A percentile compares a stretch with the other conserved stretches of the same genome.
Evolutionary conservation across 495 filamentous ascomycete genomes (phyloP).

Genomic region (Pseudomonodictys pantanalensis): DNA sequence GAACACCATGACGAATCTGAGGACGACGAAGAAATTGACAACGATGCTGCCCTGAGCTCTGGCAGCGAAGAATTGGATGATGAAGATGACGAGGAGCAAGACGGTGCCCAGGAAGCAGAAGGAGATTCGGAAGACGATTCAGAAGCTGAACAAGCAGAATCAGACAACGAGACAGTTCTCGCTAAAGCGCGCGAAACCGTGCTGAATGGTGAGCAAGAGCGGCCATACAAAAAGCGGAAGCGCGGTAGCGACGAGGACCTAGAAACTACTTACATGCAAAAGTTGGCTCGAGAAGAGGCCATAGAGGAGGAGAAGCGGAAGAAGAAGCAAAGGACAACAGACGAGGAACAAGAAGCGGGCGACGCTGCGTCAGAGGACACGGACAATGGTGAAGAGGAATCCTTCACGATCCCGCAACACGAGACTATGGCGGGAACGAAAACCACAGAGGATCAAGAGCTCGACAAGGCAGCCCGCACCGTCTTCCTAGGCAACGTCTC

Average conservation of each 20-base stretch:
- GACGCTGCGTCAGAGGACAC: slow-evolving; percentile 25
- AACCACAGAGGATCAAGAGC: slow-evolving; percentile 49
- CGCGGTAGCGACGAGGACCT: slow-evolving; percentile 70
- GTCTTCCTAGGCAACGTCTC: slow-evolving; percentile 94
- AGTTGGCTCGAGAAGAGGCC: slow-evolving; percentile 59
- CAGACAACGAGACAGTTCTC: slow-evolving; percentile 8
- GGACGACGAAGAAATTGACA: slow-evolving; percentile 4
- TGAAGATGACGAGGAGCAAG: slow-evolving; percentile 3
- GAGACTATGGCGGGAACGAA: slow-evolving; percentile 52
- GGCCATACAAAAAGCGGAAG: slow-evolving; percentile 63
- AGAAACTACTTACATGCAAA: slow-evolving; percentile 76
- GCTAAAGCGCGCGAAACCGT: slow-evolving; percentile 17
- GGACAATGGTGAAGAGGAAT: slow-evolving; percentile 38
- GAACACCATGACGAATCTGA: neutral
- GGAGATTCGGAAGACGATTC: slow-evolving; percentile 2
- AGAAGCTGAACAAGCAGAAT: neutral
- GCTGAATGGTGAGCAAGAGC: slow-evolving; percentile 11
- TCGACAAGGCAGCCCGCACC: slow-evolving; percentile 85
- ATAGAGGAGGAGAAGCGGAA: slow-evolving; percentile 44
- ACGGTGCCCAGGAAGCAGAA: neutral
- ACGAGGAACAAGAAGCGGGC: slow-evolving; percentile 36
- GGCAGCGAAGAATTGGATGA: slow-evolving; percentile 8
- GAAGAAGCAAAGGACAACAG: slow-evolving; percentile 49
- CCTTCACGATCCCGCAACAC: slow-evolving; percentile 51
- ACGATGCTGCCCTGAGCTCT: neutral